phyloP scores from a whole-genome alignment of 257 asterid species.

The Nicotiana otophora region DNA sequence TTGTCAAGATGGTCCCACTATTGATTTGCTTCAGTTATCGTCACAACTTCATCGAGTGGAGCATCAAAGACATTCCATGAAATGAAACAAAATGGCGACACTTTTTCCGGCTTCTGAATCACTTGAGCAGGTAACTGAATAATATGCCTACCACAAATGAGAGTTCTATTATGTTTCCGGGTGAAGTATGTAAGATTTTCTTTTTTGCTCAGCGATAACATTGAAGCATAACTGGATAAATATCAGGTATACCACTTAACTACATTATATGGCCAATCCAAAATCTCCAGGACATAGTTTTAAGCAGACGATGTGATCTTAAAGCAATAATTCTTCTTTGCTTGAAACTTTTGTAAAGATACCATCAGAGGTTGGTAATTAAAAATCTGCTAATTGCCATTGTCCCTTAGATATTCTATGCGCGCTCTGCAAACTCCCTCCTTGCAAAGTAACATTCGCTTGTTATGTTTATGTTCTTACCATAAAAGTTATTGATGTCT shows the following conservation, averaged over 20 bases:
- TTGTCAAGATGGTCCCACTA: constrained; percentile 22
- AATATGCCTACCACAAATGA: not conserved
- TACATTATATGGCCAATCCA: no score
- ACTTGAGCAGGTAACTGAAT: not conserved
- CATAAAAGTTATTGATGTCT: not conserved
- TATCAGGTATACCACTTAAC: not conserved
- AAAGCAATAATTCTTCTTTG: no score
- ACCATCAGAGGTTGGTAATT: no score
- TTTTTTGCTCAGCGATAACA: not conserved
- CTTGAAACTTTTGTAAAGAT: no score
- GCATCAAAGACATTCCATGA: constrained; percentile 20
- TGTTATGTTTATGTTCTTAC: not conserved
- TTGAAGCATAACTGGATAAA: not conserved
- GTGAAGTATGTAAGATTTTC: not conserved
- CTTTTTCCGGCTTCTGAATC: constrained; percentile 21
- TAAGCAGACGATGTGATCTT: no score
- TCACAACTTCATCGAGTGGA: constrained; percentile 33
- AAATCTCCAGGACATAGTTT: no score
- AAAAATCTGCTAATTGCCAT: no score
- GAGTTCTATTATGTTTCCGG: not conserved
- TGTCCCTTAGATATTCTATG: no score
- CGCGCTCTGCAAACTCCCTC: no score
- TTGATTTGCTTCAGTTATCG: constrained; percentile 28
- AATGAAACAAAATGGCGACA: constrained; percentile 20
- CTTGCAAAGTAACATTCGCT: not conserved